These are phyloP conservation scores for Salix udensis DNA, from an alignment of 345 rosid species.

Conservation along the genomic window DNA sequence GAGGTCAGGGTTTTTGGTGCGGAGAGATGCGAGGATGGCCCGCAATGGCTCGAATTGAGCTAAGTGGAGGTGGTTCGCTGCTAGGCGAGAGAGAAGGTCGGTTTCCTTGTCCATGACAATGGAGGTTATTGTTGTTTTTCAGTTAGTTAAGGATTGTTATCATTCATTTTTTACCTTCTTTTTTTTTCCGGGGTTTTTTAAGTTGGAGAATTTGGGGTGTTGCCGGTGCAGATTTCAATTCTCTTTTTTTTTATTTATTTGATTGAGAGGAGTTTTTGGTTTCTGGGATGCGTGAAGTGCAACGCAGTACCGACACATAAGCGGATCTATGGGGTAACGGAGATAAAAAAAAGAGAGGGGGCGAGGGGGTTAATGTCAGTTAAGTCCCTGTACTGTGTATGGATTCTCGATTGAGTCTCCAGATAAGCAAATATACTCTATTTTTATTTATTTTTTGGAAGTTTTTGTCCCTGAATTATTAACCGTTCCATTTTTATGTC, in stretches of 20 bases:
- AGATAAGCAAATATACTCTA: no score
- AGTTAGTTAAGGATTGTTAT: neutral
- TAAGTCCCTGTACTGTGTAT: no score
- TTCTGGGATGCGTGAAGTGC: neutral
- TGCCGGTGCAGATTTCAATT: neutral
- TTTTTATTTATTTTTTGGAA: no score
- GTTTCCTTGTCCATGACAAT: constrained; percentile 69
- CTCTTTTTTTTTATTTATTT: no score
- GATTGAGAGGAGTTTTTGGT: neutral
- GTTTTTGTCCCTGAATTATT: no score
- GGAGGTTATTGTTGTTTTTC: neutral
- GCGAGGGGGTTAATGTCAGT: no score
- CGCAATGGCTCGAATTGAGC: constrained; percentile 93
- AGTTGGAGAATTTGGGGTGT: neutral
- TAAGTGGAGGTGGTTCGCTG: constrained; percentile 82
- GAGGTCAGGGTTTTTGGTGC: constrained; percentile 60
- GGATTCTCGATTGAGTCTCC: no score
- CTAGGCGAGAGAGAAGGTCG: constrained; percentile 73
- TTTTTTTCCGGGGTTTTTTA: neutral
- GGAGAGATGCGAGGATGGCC: constrained; percentile 71
- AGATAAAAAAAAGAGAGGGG: no score
- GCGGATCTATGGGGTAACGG: no score
- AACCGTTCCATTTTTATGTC: no score
- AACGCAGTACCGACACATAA: no score
- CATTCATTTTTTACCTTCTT: neutral